Evolutionary conservation across 192 early-diverging fungal species (phyloP), one percentile per base, ranked within the genome.

Genomic region (Phlyctochytrium bullatum): DNA sequence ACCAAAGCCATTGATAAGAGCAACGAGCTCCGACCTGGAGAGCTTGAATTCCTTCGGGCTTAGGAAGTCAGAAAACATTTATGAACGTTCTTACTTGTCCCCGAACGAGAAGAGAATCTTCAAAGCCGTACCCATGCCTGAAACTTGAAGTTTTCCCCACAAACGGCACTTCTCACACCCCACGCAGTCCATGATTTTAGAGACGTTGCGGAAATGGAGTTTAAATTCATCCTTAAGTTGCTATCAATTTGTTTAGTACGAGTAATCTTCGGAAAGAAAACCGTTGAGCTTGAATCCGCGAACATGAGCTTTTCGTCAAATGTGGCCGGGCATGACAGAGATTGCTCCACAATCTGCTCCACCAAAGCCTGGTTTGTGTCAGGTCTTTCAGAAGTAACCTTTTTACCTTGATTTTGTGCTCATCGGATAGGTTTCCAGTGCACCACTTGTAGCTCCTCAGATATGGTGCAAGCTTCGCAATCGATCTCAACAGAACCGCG

Each of bases 171-270:
- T 99, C 78, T 99, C 94, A 73, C 98, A 99, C 0, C 90, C 93
- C 27, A 97, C 94, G 74, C 98, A 99, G 79, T 99, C 98, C 96
- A 99, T 98, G 74, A 99, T 97, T 25, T 87, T 76, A 14, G 96
- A 92, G 23, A 99, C 90, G 71, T 99, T 99, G 61, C 98, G 85
- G 80, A 99, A 99, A 67, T 88, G 87, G 29, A 88, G 81, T 73
- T 93, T 87, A 75, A 98, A 93, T 79, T 98, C 92, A 24, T 85
- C 71, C 75, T 93, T 93, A 20, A 97, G 81, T 35, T 75, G 60
- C 82, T 90, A 35, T n/a, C 52, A 16, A 64, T 47, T n/a, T 62
- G 20, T 33, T 61, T 23, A 53, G 33, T 24, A 10, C 27, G 3
- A 31, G 35, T 27, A 58, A 66, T 1, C 27, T 40, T 50, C 58